Evolutionary conservation across 1,284 basidiomycete genomes (phyloP), one percentile per base, ranked within the genome.

Genomic region (Paramarasmius palmivorus): DNA sequence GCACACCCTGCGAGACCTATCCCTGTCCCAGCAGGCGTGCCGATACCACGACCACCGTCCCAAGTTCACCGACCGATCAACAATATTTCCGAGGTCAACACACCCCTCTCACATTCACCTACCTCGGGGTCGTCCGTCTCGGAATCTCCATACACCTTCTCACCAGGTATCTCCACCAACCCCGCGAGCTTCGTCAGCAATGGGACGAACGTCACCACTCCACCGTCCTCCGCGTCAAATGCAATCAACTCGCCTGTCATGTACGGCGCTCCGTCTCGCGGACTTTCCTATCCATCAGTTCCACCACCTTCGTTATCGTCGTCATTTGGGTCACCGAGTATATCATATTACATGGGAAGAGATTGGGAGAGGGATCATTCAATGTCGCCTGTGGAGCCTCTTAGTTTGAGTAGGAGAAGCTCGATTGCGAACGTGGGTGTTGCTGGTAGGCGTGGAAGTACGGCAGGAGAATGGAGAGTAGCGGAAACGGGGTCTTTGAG

Each of bases 41-140:
- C 88, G 3, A 89, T 90, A 53, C 88, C 88, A 0, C 80, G 86
- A 2, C 81, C 81, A 9, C 75, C 79, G 9, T 82, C 84, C n/a
- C 81, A 82, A 61, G 72, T 82, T 32, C 82, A 79, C 48, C 76
- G 84, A 25, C 78, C 82, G 14, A 59, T 67, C 32, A 71, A 76
- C 56, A 63, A 61, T 42, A 62, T 74, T 8, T 74, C 75, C 0
- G 74, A 78, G 56, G 71, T 74, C 53, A 82, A 76, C 61, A 84
- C 77, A 55, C 81, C 87, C 34, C 77, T 81, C 51, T 84, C 78
- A 7, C 77, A 77, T 51, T 89, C 81, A 25, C 82, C 77, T 26
- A 55, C 54, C 20, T 55, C 54, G 19, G 51, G 20, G 2, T 50
- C 53, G 23, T 82, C 78, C 48, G 83, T 84, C 40, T 81, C 76